Conservation (phyloP, 768 basidiomycete species). For the Suillus ampliporus region DNA sequence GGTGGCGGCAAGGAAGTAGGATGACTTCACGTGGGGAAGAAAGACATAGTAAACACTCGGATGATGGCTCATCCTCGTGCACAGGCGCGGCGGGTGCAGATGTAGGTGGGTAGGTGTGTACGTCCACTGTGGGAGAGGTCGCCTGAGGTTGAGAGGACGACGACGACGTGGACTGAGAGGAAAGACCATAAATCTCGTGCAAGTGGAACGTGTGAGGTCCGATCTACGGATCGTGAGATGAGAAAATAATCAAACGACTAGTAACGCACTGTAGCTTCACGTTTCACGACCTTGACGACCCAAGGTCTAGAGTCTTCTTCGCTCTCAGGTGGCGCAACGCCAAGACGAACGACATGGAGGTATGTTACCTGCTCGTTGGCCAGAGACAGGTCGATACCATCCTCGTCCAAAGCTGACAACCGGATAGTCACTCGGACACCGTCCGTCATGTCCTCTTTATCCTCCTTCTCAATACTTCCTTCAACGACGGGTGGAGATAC, state of each 20-base stretch:
- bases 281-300: conserved; percentile 92
- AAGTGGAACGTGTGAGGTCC: conserved; percentile 93
- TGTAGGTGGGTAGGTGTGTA: conserved; percentile 55
- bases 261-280: conserved; percentile 77
- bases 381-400: conserved; percentile 67
- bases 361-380: conserved; percentile 91
- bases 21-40: conserved; percentile 91
- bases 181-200: conserved; percentile 93
- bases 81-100: conserved; percentile 32
- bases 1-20: conserved; percentile 89
- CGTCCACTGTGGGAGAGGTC: conserved; percentile 43
- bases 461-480: conserved; percentile 47
- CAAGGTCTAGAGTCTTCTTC: conserved; percentile 73
- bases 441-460: conserved; percentile 54
- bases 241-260: conserved; percentile 8
- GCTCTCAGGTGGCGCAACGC: conserved; percentile 44
- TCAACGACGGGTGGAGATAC: conserved; percentile 38
- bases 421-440: conserved; percentile 82
- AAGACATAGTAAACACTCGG: conserved; percentile 91
- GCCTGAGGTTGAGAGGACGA: conserved; percentile 37
- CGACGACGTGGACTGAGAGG: conserved; percentile 53
- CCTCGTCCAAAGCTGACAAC: conserved; percentile 80
- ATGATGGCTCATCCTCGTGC: conserved; percentile 72
- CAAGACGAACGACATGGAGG: conserved; percentile 80
- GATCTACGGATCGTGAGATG: conserved; percentile 57